Percentiles rank a stretch among this genome's conserved stretches.
Evolutionary conservation across 495 filamentous ascomycete genomes (phyloP).

Genomic region (Xylona heveae): DNA sequence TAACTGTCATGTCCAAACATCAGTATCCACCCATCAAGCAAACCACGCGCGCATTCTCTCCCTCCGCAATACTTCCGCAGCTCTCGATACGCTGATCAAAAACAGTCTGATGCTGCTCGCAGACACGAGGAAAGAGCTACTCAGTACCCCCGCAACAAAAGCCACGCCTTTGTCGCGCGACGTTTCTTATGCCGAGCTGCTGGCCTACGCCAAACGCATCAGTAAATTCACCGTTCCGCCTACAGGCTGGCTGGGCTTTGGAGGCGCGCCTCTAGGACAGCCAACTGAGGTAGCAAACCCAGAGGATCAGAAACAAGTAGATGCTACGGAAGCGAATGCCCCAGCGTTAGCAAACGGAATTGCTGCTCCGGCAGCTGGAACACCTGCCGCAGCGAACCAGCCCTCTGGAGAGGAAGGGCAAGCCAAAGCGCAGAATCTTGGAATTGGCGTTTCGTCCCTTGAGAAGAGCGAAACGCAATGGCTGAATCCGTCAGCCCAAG

Average conservation of each 20-base stretch:
- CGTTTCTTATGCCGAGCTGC: conserved; percentile 43
- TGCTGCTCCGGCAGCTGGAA: too few species aligned
- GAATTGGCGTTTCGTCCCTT: conserved; percentile 10
- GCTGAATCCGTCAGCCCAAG: conserved; percentile 27
- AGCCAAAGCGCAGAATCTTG: too few species aligned
- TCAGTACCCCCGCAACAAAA: conserved; percentile 29
- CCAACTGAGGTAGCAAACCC: conserved; percentile 8
- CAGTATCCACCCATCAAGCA: conserved; percentile 47
- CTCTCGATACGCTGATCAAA: conserved; percentile 39
- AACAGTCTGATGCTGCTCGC: conserved; percentile 37
- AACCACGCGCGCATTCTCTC: conserved; percentile 39
- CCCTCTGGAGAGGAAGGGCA: too few species aligned
- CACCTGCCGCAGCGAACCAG: neutral
- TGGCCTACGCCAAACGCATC: conserved; percentile 52
- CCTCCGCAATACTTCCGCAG: conserved; percentile 35
- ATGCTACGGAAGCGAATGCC: neutral
- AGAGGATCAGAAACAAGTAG: conserved; percentile 1
- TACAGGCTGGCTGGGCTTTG: conserved; percentile 23
- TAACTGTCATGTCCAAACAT: conserved; percentile 1
- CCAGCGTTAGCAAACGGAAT: conserved; percentile 1
- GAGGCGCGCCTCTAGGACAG: conserved; percentile 8
- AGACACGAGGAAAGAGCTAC: conserved; percentile 41
- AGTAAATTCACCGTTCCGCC: conserved; percentile 50
- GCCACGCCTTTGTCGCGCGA: conserved; percentile 18
- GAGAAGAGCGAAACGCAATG: conserved; percentile 17